These are phyloP conservation scores for Boletellus ananiceps DNA, from an alignment of 768 basidiomycete genomes.

Conservation along the genomic window DNA sequence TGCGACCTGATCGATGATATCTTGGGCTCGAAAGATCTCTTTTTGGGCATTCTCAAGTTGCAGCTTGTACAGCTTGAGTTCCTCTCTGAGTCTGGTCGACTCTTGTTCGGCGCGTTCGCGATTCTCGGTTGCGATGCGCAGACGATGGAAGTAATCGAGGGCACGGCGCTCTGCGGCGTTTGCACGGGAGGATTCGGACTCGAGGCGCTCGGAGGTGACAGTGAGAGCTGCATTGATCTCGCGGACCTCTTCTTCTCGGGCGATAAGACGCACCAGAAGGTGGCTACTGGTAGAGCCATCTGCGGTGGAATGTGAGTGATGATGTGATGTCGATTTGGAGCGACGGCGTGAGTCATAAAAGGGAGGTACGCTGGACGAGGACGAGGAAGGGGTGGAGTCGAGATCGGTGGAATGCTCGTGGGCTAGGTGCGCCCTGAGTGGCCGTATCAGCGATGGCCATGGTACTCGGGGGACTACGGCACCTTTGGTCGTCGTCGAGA, in stretches of 20 bases:
- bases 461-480: not conserved
- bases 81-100: slow-evolving; percentile 34
- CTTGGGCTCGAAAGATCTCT: slow-evolving; percentile 41
- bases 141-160: slow-evolving; percentile 41
- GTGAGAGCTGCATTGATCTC: slow-evolving; percentile 27
- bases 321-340: slow-evolving; percentile 25
- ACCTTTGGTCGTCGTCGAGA: slow-evolving; percentile 30
- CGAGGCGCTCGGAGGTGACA: slow-evolving; percentile 32
- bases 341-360: slow-evolving; percentile 18
- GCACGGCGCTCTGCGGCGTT: slow-evolving; percentile 43
- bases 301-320: slow-evolving; percentile 24
- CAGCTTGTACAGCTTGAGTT: slow-evolving; percentile 42
- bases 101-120: slow-evolving; percentile 39
- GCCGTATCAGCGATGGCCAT: not conserved
- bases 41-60: slow-evolving; percentile 43
- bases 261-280: slow-evolving; percentile 28
- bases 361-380: slow-evolving; percentile 16
- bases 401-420: slow-evolving; percentile 29
- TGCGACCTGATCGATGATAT: slow-evolving; percentile 40
- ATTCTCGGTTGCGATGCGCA: slow-evolving; percentile 38
- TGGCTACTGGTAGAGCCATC: slow-evolving; percentile 29
- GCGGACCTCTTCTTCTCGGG: slow-evolving; percentile 29
- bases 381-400: slow-evolving; percentile 28
- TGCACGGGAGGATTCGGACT: slow-evolving; percentile 40
- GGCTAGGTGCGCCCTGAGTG: slow-evolving; percentile 20